A percentile compares a stretch with the other conserved stretches of the same genome.
Evolutionary conservation across 441 rosid genomes (phyloP).

Genomic region (Macaranga tanarius): DNA sequence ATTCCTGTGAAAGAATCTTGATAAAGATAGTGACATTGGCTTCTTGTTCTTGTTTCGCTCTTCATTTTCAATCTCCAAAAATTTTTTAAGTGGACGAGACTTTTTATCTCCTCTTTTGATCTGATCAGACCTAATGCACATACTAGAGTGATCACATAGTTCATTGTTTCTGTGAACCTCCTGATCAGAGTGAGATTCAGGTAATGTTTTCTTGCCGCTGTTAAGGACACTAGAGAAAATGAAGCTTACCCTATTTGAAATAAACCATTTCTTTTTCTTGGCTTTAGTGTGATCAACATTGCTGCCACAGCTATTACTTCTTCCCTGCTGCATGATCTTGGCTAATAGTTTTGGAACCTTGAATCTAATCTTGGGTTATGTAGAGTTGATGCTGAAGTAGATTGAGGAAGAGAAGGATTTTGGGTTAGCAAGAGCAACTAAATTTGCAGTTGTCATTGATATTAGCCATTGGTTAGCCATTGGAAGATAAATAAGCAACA

Average conservation of each 20-base stretch:
- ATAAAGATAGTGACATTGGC: constrained; percentile 8
- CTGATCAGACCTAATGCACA: too few species aligned
- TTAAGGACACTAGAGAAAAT: constrained; percentile 33
- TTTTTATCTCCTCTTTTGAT: too few species aligned
- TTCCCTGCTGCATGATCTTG: constrained; percentile 29
- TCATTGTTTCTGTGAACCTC: constrained; percentile 6
- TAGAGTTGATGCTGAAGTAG: not conserved
- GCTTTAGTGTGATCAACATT: constrained; percentile 4
- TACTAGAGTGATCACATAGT: not conserved
- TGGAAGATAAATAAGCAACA: not conserved
- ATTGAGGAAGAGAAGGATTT: not conserved
- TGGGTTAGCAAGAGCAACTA: not conserved
- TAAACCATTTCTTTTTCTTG: constrained; percentile 19
- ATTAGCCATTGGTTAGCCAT: not conserved
- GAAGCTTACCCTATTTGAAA: constrained; percentile 31
- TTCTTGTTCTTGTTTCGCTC: constrained; percentile 6
- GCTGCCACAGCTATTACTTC: not conserved
- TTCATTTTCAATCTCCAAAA: constrained; percentile 10
- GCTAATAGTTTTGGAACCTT: constrained; percentile 26
- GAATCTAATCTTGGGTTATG: constrained; percentile 29
- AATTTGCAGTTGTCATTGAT: constrained; percentile 10
- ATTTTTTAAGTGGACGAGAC: not conserved
- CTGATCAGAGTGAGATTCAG: not conserved
- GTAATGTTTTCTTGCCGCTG: constrained; percentile 16
- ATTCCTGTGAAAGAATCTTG: constrained; percentile 5